Evolutionary conservation across 169 alveolate species (phyloP).

Genomic region (Plasmodium relictum): DNA sequence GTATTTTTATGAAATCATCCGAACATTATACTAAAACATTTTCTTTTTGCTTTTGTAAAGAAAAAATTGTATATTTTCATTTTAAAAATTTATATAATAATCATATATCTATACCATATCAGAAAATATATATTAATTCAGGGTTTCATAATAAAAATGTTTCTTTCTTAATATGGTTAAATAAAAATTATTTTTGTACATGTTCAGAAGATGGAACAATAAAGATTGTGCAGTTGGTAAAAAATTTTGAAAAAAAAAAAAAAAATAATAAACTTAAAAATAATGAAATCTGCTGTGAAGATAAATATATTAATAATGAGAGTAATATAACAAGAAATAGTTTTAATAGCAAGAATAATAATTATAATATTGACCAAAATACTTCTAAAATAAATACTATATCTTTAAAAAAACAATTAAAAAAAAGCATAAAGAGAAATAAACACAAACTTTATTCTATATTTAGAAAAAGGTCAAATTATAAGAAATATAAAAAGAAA

Average conservation of each 20-base stretch:
- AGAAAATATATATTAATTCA: conserved; percentile 32
- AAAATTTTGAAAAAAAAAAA: not conserved
- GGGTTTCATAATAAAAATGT: conserved; percentile 61
- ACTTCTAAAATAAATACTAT: not conserved
- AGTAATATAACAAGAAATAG: not conserved
- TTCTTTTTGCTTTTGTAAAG: conserved; percentile 71
- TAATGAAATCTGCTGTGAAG: not conserved
- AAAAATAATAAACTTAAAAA: not conserved
- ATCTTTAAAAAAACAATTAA: too few relatives aligned
- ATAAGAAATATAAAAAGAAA: not conserved
- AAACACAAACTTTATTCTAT: not conserved
- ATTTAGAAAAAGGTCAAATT: not conserved
- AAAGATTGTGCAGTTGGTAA: conserved; percentile 12
- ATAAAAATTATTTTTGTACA: conserved; percentile 32
- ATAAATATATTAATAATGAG: not conserved
- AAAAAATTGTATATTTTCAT: conserved; percentile 28
- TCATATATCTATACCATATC: conserved; percentile 27
- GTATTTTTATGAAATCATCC: conserved; percentile 33
- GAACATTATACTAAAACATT: conserved; percentile 6
- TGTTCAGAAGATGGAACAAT: conserved; percentile 71
- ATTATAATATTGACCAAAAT: not conserved
- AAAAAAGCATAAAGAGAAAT: not conserved
- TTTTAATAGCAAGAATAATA: not conserved
- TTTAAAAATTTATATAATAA: conserved; percentile 27
- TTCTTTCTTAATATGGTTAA: conserved; percentile 54